Evolutionary conservation across 176 grass and related monocot species (phyloP), one percentile per base, ranked within the genome.

Genomic region (Oryza coarctata): DNA sequence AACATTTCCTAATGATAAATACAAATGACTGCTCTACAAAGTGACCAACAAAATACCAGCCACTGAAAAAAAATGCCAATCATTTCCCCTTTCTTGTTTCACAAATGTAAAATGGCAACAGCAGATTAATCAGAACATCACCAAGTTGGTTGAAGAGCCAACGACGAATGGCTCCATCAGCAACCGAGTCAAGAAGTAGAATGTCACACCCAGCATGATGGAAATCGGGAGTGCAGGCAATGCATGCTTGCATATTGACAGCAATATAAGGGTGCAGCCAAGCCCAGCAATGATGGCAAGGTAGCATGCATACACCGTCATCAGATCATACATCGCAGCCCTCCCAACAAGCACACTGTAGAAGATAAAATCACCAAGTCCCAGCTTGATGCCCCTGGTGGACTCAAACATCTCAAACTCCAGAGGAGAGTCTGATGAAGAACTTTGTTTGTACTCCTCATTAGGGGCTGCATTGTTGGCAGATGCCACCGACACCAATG

Each of bases 281-380:
- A 99, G 93, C 34, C 96, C 96, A 22, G 96, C 88, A 82, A 99
- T 93, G 77, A 95, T 99, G 39, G 93, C 96, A 63, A 99, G 93
- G 83, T 99, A 99, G 82, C 96, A 99, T n/a, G 96, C 96, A 77
- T 95, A 99, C 15, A 99, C 96, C 3, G 93, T 99, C 93, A 95
- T 99, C 74, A 99, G 77, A 87, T 95, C 96, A 71, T 99, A 99
- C 96, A 99, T 99, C 0, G 96, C 93, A 47, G 96, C 96, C 70
- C 93, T 94, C 82, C 96, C 96, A 38, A 95, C 96, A 49, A 99
- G 89, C 63, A 99, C 96, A 26, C 93, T 99, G 60, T 95, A 99
- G 88, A 95, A 99, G 65, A 99, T 85, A 75, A 99, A 99, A 90
- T 99, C 96, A 17, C 96, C 93, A 25, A 95, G 85, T 61, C 96